phyloP scores from a whole-genome alignment of 2,329 filamentous ascomycete genomes.

The Microcera coccophila region DNA sequence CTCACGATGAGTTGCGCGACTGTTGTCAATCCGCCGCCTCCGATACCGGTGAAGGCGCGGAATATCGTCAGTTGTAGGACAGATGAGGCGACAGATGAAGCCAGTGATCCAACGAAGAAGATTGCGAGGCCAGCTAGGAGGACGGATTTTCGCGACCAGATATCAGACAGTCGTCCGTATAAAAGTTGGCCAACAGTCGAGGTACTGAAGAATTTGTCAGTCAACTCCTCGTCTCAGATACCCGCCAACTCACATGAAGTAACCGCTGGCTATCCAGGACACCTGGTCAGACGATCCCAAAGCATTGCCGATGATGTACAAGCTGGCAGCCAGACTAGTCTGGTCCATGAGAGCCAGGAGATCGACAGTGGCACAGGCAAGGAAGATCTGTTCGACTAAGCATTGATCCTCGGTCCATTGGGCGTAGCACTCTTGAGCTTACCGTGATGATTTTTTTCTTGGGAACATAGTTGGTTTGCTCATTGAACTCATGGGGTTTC shows the following conservation, averaged over 20 bases:
- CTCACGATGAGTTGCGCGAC: conserved; percentile 66
- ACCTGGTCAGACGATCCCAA: conserved; percentile 47
- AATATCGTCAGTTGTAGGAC: conserved; percentile 40
- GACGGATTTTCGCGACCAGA: conserved; percentile 44
- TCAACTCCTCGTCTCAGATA: neutral
- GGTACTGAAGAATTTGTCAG: conserved; percentile 27
- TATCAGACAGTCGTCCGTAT: conserved; percentile 44
- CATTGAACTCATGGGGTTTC: conserved; percentile 42
- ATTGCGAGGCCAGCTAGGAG: conserved; percentile 37
- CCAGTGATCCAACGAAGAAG: conserved; percentile 43
- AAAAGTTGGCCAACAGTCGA: conserved; percentile 46
- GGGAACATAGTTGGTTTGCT: conserved; percentile 55
- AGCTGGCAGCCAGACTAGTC: conserved; percentile 52
- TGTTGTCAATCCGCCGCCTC: conserved; percentile 68
- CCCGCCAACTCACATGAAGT: conserved; percentile 47
- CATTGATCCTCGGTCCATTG: too few species aligned
- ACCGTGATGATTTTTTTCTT: conserved; percentile 50
- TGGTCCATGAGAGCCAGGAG: conserved; percentile 55
- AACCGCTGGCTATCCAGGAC: conserved; percentile 53
- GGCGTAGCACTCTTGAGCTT: too few species aligned
- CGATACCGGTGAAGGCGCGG: conserved; percentile 48
- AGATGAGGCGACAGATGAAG: conserved; percentile 39
- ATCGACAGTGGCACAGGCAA: conserved; percentile 54
- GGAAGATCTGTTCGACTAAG: conserved; percentile 57
- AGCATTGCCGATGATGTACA: conserved; percentile 51